These are phyloP conservation scores for Ocimum tenuiflorum DNA, from an alignment of 257 asterid species.

Conservation along the genomic window DNA sequence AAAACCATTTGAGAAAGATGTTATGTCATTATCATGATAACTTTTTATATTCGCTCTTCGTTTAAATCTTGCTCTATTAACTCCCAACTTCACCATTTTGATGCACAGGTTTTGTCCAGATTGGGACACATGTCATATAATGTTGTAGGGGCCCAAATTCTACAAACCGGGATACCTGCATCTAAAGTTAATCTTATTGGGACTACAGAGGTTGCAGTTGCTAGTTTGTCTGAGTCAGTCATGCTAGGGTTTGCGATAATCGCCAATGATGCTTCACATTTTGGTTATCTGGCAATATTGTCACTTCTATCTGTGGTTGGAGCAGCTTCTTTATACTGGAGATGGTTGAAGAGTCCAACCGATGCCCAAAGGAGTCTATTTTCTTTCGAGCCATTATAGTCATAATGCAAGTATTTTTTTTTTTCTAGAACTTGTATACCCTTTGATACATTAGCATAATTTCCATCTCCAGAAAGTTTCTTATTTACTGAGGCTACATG, in stretches of 20 bases:
- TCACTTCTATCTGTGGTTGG: slow-evolving; percentile 77
- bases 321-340: slow-evolving; percentile 74
- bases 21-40: neutral
- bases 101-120: slow-evolving; percentile 68
- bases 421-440: neutral
- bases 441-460: neutral
- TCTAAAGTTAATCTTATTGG: slow-evolving; percentile 95
- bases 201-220: slow-evolving; percentile 83
- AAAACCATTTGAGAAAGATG: neutral
- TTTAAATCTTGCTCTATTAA: neutral
- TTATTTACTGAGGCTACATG: too few species aligned
- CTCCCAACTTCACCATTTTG: slow-evolving; percentile 3
- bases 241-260: slow-evolving; percentile 90
- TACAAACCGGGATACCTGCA: slow-evolving; percentile 93
- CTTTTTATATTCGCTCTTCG: neutral
- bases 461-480: too few species aligned
- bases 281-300: slow-evolving; percentile 65
- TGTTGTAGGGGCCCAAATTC: slow-evolving; percentile 79
- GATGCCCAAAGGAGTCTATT: slow-evolving; percentile 73
- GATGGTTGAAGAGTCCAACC: slow-evolving; percentile 77
- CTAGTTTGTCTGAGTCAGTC: slow-evolving; percentile 80
- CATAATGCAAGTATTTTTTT: slow-evolving; percentile 37
- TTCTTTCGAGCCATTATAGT: slow-evolving; percentile 37
- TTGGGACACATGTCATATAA: slow-evolving; percentile 94
- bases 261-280: slow-evolving; percentile 80